These are phyloP conservation scores for Paragyromitra xinjiangensis DNA, from an alignment of 495 filamentous ascomycete species.

Conservation along the genomic window DNA sequence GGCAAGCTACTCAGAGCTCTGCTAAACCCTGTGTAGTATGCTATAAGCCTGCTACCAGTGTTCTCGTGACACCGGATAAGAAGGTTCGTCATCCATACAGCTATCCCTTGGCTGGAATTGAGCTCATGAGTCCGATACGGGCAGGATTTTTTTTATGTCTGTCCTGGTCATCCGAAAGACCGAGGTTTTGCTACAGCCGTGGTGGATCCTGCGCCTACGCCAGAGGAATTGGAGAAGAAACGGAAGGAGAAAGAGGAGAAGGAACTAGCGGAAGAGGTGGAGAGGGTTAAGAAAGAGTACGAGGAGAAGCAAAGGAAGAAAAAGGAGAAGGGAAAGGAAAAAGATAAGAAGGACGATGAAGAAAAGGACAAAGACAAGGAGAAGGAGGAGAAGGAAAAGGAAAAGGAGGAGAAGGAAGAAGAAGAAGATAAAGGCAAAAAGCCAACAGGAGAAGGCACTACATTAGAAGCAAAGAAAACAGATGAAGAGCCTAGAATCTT, in stretches of 20 bases:
- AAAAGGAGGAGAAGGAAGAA: constrained; percentile 63
- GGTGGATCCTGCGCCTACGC: constrained; percentile 78
- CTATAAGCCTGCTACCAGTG: constrained; percentile 84
- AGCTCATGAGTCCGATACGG: constrained; percentile 66
- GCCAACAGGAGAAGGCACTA: constrained; percentile 64
- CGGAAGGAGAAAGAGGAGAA: constrained; percentile 71
- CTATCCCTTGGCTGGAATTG: not conserved
- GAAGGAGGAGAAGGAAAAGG: constrained; percentile 66
- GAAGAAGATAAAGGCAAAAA: constrained; percentile 60
- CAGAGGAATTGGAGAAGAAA: constrained; percentile 71
- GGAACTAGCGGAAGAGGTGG: constrained; percentile 70
- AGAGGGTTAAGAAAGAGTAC: constrained; percentile 78
- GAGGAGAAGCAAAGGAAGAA: constrained; percentile 76
- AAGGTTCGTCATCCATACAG: constrained; percentile 67
- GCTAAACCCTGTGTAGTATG: constrained; percentile 86
- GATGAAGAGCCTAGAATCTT: constrained; percentile 73
- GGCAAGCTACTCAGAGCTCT: constrained; percentile 31
- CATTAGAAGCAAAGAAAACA: constrained; percentile 36
- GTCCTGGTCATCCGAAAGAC: constrained; percentile 84
- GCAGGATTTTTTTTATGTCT: constrained; percentile 95
- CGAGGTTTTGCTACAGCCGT: constrained; percentile 80
- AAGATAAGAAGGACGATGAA: constrained; percentile 62
- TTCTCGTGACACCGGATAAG: constrained; percentile 88
- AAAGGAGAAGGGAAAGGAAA: constrained; percentile 67
- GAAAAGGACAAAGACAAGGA: constrained; percentile 62